phyloP scores from a whole-genome alignment of 2,329 filamentous ascomycete genomes.

The Hypocreales sp. region DNA sequence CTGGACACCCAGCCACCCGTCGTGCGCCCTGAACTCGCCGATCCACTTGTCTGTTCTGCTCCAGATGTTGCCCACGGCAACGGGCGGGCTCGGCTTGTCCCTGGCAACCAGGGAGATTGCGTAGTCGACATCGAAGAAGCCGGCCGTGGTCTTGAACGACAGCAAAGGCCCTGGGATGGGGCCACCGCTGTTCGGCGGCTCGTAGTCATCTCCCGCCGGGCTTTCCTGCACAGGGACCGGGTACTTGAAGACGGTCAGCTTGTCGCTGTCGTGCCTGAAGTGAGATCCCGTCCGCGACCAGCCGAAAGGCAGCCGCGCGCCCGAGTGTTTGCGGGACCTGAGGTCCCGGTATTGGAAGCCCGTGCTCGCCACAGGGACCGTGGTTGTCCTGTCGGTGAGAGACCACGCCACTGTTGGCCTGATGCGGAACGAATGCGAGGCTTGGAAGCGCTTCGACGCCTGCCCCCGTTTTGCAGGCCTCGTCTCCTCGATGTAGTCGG shows the following conservation, averaged over 20 bases:
- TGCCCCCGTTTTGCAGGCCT: slow-evolving; percentile 14
- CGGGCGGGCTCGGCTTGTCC: slow-evolving; percentile 19
- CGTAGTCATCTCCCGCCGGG: slow-evolving; percentile 13
- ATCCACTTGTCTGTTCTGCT: slow-evolving; percentile 19
- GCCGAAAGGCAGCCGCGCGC: slow-evolving; percentile 18
- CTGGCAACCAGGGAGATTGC: slow-evolving; percentile 19
- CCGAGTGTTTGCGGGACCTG: slow-evolving; percentile 15
- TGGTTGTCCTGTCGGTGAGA: slow-evolving; percentile 21
- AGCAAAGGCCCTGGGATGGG: slow-evolving; percentile 22
- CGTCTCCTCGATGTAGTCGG: slow-evolving; percentile 26
- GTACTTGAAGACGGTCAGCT: slow-evolving; percentile 22
- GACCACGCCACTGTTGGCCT: slow-evolving; percentile 21
- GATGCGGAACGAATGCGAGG: slow-evolving; percentile 22
- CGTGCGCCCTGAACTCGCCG: slow-evolving; percentile 27
- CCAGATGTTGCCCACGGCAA: slow-evolving; percentile 27
- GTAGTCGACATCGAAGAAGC: slow-evolving; percentile 25
- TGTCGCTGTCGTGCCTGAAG: slow-evolving; percentile 25
- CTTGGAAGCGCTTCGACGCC: slow-evolving; percentile 18
- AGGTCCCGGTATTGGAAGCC: slow-evolving; percentile 24
- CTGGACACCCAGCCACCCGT: slow-evolving; percentile 28
- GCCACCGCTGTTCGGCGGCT: slow-evolving; percentile 13
- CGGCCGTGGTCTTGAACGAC: slow-evolving; percentile 22
- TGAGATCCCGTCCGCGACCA: slow-evolving; percentile 21
- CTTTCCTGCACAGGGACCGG: slow-evolving; percentile 23
- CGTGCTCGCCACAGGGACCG: slow-evolving; percentile 18